Evolutionary conservation across 164 flowering plant genomes (phyloP), one percentile per base, ranked within the genome.

Genomic region (Dillenia turbinata): DNA sequence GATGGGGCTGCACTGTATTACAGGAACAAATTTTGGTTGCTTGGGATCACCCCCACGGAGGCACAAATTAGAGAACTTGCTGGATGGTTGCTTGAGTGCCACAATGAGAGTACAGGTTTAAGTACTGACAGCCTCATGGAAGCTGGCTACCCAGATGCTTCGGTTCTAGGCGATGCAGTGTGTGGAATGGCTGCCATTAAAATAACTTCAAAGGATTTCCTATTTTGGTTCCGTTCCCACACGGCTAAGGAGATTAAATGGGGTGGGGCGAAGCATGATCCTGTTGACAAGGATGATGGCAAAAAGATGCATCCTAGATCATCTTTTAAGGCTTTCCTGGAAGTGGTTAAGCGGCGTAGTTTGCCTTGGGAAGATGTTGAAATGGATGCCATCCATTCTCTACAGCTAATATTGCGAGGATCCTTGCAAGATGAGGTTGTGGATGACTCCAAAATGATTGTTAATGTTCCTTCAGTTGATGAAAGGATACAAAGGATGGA

Each of bases 301-400:
- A 72, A 79, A 72, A 89, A 71, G 63, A 84, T 92, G 96, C 85
- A 89, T 40, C 98, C 98, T 5, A 77, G 94, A 57, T 86, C 94
- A 50, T 92, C 98, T 12, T 92, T 92, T 70, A 87, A 83, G 56
- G 92, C 96, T 46, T 92, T 89, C 65, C 72, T 92, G 17, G 96
- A 92, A 65, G 94, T 89, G 40, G 88, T 86, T 12, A 89, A 87
- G 75, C 57, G 68, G 65, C 63, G 88, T 48, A 85, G 96, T 65
- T 44, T 82, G 60, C 90, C 96, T 47, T 89, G 98, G 98, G 90
- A 87, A 69, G 89, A 83, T 71, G 77, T 78, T 48, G 97, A 92
- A 71, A 86, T 92, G 88, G 89, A 92, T 66, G 92, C 90, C 8
- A 83, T 89, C 63, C 94, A 92, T 75, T 92, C 98, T 46, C 79